A percentile compares a stretch with the other conserved stretches of the same genome.
phyloP scores from a whole-genome alignment of 169 alveolate species.

The Cryptosporidium parvum region DNA sequence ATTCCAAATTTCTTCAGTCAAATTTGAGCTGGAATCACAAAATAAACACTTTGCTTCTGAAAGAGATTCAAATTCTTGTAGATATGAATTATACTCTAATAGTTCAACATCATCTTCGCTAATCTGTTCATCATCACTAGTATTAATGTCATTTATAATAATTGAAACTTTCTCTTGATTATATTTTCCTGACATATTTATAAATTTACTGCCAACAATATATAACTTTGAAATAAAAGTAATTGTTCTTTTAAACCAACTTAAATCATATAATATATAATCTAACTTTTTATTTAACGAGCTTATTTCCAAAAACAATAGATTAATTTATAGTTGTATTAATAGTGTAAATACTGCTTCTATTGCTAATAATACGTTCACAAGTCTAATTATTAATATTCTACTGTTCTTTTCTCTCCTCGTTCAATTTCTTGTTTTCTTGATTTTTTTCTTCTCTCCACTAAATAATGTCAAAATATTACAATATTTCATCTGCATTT shows the following conservation, averaged over 20 bases:
- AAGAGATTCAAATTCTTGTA: slow-evolving; percentile 37
- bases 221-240: neutral
- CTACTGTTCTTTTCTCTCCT: too few relatives aligned
- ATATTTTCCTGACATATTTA: neutral
- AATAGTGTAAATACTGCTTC: neutral
- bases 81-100: slow-evolving; percentile 21
- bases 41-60: slow-evolving; percentile 58
- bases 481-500: neutral
- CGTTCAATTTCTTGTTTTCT: neutral
- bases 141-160: neutral
- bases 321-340: too few relatives aligned
- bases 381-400: too few relatives aligned
- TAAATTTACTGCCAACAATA: neutral
- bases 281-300: neutral
- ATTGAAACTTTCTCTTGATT: neutral
- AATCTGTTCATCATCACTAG: neutral
- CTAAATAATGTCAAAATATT: neutral
- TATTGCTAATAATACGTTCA: neutral
- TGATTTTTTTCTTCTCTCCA: neutral
- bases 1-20: slow-evolving; percentile 43
- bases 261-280: too few relatives aligned
- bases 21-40: neutral
- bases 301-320: too few relatives aligned
- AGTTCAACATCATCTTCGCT: slow-evolving; percentile 7
- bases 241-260: too few relatives aligned